Evolutionary conservation across 495 filamentous ascomycete genomes (phyloP).

Genomic region (Cercophora newfieldiana): DNA sequence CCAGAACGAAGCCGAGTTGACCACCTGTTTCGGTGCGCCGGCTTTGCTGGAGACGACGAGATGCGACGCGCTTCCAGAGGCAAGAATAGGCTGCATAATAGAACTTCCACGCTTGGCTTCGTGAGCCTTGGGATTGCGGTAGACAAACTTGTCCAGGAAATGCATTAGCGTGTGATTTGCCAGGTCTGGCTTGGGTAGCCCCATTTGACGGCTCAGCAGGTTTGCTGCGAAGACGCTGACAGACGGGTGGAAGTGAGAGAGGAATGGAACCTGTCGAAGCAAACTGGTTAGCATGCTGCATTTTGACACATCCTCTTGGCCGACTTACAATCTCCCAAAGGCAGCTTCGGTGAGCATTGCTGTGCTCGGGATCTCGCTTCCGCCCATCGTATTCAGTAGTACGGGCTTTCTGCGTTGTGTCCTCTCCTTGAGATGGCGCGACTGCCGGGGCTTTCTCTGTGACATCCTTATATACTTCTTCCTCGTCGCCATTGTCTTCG

Average conservation of each 20-base stretch:
- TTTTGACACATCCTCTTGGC: neutral
- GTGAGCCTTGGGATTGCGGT: constrained; percentile 79
- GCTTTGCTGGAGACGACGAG: constrained; percentile 63
- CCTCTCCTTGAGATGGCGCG: constrained; percentile 19
- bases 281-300: neutral
- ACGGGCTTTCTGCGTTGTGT: constrained; percentile 4
- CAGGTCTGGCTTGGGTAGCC: constrained; percentile 85
- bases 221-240: constrained; percentile 81
- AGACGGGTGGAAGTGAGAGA: constrained; percentile 88
- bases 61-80: constrained; percentile 57
- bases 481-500: constrained; percentile 57
- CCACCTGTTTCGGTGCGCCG: constrained; percentile 46
- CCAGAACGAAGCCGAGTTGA: constrained; percentile 93
- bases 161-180: constrained; percentile 83
- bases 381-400: constrained; percentile 69
- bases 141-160: constrained; percentile 96
- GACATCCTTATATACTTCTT: constrained; percentile 55
- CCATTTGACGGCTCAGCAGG: constrained; percentile 63
- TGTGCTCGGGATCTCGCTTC: constrained; percentile 87
- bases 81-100: constrained; percentile 93
- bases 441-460: constrained; percentile 63
- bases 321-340: constrained; percentile 81
- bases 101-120: constrained; percentile 67
- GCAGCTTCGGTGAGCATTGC: constrained; percentile 85
- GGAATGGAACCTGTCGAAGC: constrained; percentile 63